Evolutionary conservation across 2,329 filamentous ascomycete species (phyloP).

Genomic region (Monilinia fructicola): DNA sequence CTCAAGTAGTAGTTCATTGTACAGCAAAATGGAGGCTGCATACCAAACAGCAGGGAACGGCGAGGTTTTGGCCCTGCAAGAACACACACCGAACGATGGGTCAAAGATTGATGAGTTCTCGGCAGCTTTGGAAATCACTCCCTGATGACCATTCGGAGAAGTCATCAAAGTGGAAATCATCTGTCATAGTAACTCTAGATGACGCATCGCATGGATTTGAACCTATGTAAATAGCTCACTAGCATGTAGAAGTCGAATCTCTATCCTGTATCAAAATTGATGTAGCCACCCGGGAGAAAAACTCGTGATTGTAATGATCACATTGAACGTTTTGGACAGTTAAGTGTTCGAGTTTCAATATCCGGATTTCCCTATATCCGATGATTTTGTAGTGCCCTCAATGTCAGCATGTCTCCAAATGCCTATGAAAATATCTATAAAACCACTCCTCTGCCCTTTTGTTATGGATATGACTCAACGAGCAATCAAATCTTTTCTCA

Average conservation of each 20-base stretch:
- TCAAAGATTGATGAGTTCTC: too few relatives aligned
- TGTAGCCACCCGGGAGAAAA: too few relatives aligned
- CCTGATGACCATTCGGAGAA: neutral
- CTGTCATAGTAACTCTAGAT: neutral
- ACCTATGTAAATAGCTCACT: conserved; percentile 7
- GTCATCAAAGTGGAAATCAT: neutral
- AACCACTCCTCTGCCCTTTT: too few relatives aligned
- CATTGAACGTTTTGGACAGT: too few relatives aligned
- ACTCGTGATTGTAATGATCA: too few relatives aligned
- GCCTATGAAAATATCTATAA: too few relatives aligned
- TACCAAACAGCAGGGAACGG: conserved; percentile 20
- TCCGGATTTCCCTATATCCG: too few relatives aligned
- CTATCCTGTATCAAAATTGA: neutral
- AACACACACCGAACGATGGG: neutral
- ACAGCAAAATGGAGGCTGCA: conserved; percentile 25
- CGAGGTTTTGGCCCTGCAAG: neutral
- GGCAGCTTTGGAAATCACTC: neutral
- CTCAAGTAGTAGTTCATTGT: conserved; percentile 47
- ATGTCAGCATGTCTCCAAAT: too few relatives aligned
- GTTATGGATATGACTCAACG: too few relatives aligned
- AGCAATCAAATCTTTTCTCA: too few relatives aligned
- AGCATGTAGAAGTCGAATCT: neutral
- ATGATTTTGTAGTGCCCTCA: too few relatives aligned
- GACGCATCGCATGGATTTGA: neutral
- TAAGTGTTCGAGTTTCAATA: too few relatives aligned